These are phyloP conservation scores for Xanthoparmelia taractica DNA, from an alignment of 495 filamentous ascomycete genomes.

Conservation along the genomic window DNA sequence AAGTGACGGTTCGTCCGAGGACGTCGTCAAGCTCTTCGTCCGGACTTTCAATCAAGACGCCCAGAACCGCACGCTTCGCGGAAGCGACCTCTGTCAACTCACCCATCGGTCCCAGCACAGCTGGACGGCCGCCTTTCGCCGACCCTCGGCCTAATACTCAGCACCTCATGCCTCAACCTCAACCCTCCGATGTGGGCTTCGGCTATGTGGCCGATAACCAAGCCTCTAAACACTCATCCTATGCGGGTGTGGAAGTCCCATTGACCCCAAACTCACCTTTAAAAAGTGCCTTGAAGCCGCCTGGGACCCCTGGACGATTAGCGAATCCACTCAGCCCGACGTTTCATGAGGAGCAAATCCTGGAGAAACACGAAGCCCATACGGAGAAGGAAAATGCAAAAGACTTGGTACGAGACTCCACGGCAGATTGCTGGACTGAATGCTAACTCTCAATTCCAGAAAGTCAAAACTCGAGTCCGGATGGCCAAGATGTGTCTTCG, in stretches of 20 bases:
- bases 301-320: conserved; percentile 64
- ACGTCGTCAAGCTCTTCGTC: conserved; percentile 46
- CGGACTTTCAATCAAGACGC: conserved; percentile 59
- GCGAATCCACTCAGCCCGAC: conserved; percentile 73
- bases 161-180: conserved; percentile 53
- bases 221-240: conserved; percentile 42
- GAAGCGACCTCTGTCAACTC: conserved; percentile 86
- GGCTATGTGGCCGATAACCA: conserved; percentile 68
- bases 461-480: conserved; percentile 85
- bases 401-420: conserved; percentile 58
- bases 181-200: conserved; percentile 81
- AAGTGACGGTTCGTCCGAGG: conserved; percentile 20
- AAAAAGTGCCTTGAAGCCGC: conserved; percentile 79
- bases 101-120: conserved; percentile 54
- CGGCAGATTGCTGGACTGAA: neutral
- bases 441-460: conserved; percentile 48
- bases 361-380: conserved; percentile 70
- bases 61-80: conserved; percentile 78
- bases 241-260: conserved; percentile 37
- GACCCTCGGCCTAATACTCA: conserved; percentile 50
- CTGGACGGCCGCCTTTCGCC: conserved; percentile 56
- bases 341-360: conserved; percentile 71
- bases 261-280: conserved; percentile 66
- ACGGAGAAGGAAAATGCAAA: conserved; percentile 74
- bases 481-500: conserved; percentile 91